phyloP scores from a whole-genome alignment of 495 filamentous ascomycete genomes.

The Lasiosphaeria ovina region DNA sequence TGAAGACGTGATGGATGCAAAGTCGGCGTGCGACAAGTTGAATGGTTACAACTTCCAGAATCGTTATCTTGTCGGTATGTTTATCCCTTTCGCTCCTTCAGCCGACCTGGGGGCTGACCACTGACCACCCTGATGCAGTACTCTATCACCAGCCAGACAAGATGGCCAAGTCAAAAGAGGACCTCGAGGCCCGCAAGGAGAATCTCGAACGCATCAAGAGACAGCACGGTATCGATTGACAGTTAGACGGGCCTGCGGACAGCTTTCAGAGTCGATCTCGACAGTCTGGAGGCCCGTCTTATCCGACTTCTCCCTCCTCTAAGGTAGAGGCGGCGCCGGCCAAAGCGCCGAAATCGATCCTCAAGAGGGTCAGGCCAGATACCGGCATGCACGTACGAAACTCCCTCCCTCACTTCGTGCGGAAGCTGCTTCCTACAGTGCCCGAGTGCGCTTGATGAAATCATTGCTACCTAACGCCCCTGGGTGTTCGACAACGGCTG shows the following conservation, averaged over 20 bases:
- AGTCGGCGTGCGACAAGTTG: conserved; percentile 96
- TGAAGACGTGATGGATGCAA: conserved; percentile 98
- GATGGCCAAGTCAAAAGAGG: conserved; percentile 89
- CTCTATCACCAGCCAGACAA: conserved; percentile 99
- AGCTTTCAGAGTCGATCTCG: conserved; percentile 42
- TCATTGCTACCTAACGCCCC: conserved; percentile 23
- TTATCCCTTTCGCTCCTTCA: not conserved
- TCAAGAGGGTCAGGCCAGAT: conserved; percentile 35
- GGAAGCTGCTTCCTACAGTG: conserved; percentile 39
- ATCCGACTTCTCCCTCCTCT: conserved; percentile 38
- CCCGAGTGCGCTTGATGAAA: conserved; percentile 36
- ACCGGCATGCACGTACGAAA: conserved; percentile 37
- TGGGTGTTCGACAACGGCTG: conserved; percentile 27
- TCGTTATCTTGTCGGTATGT: conserved; percentile 96
- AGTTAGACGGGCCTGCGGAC: conserved; percentile 61
- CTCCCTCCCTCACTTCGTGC: conserved; percentile 46
- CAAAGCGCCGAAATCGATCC: conserved; percentile 27
- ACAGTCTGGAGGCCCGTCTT: conserved; percentile 55
- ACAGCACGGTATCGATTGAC: conserved; percentile 98
- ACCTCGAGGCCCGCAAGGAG: conserved; percentile 89
- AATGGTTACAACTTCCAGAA: conserved; percentile 99
- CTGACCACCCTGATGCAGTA: conserved; percentile 50
- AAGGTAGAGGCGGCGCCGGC: conserved; percentile 33
- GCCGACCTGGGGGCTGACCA: not conserved
- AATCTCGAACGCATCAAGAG: conserved; percentile 97